Evolutionary conservation across 352 stramenopile species (phyloP).

Genomic region (Elongisporangium prolatum): DNA sequence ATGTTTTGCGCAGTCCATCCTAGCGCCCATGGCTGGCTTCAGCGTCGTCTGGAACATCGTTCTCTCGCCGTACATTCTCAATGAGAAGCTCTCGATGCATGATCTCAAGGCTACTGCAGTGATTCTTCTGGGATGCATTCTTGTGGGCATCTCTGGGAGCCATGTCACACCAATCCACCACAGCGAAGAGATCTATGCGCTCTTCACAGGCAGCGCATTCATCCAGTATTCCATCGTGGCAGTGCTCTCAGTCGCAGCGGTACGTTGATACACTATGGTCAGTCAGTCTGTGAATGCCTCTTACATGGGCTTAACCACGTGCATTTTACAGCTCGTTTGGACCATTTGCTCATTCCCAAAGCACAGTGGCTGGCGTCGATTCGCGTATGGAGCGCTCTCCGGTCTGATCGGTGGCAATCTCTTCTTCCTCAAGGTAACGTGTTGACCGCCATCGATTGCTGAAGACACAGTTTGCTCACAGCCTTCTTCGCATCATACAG

Average conservation of each 20-base stretch:
- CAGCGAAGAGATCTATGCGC: constrained; percentile 71
- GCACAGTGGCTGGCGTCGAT: constrained; percentile 66
- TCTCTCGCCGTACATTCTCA: constrained; percentile 73
- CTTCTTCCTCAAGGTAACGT: constrained; percentile 80
- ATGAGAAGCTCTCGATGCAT: constrained; percentile 71
- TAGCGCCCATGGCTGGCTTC: constrained; percentile 83
- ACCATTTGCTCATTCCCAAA: constrained; percentile 62
- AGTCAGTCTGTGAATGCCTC: neutral
- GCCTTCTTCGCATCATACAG: constrained; percentile 15
- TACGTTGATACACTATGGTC: constrained; percentile 28
- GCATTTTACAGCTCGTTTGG: constrained; percentile 49
- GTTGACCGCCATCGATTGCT: constrained; percentile 2
- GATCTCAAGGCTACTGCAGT: constrained; percentile 69
- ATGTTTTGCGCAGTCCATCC: constrained; percentile 51
- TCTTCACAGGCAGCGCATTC: constrained; percentile 72
- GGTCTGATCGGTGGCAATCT: constrained; percentile 82
- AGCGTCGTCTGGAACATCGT: constrained; percentile 89
- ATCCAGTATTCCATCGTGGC: constrained; percentile 60
- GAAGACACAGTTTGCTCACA: constrained; percentile 2
- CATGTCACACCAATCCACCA: constrained; percentile 74
- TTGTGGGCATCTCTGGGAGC: constrained; percentile 77
- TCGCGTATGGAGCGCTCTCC: constrained; percentile 76
- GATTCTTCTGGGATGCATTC: constrained; percentile 69
- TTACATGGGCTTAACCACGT: neutral
- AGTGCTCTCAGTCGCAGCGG: constrained; percentile 25